Evolutionary conservation across 1,284 basidiomycete genomes (phyloP).

Genomic region (Peniophora sp.): DNA sequence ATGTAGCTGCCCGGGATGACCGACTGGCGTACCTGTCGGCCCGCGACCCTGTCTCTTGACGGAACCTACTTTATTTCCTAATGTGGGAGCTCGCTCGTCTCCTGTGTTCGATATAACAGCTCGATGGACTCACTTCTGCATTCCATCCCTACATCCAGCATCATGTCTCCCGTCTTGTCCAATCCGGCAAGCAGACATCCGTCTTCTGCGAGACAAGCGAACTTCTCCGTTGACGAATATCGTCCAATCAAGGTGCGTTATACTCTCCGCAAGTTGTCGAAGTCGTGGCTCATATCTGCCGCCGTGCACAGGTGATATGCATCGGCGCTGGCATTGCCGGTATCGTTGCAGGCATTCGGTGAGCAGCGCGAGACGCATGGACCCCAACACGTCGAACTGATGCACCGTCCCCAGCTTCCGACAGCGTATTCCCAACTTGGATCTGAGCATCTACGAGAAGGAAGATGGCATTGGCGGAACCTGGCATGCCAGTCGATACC

Average conservation of each 20-base stretch:
- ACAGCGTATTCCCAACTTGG: constrained; percentile 39
- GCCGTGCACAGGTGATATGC: constrained; percentile 12
- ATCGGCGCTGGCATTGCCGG: not conserved
- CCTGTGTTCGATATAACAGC: too few relatives aligned
- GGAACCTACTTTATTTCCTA: too few relatives aligned
- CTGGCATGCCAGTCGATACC: constrained; percentile 32
- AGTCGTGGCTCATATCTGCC: constrained; percentile 25
- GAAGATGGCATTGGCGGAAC: constrained; percentile 45
- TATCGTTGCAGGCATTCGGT: not conserved
- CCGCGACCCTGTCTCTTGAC: too few relatives aligned
- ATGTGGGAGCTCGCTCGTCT: too few relatives aligned
- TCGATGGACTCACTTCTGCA: too few relatives aligned
- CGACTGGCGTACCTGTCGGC: too few relatives aligned
- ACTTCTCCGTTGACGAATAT: not conserved
- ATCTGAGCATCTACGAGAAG: constrained; percentile 46
- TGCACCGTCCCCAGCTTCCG: constrained; percentile 26
- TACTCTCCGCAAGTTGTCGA: not conserved
- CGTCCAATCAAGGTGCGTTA: not conserved
- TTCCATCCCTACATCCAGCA: too few relatives aligned
- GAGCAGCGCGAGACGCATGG: not conserved
- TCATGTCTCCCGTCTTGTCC: too few relatives aligned
- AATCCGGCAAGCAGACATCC: too few relatives aligned
- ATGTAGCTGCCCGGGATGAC: too few relatives aligned
- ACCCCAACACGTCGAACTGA: not conserved
- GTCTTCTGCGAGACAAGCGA: not conserved